phyloP scores from a whole-genome alignment of 2,329 filamentous ascomycete species.

The Chaetomiaceae sp. region DNA sequence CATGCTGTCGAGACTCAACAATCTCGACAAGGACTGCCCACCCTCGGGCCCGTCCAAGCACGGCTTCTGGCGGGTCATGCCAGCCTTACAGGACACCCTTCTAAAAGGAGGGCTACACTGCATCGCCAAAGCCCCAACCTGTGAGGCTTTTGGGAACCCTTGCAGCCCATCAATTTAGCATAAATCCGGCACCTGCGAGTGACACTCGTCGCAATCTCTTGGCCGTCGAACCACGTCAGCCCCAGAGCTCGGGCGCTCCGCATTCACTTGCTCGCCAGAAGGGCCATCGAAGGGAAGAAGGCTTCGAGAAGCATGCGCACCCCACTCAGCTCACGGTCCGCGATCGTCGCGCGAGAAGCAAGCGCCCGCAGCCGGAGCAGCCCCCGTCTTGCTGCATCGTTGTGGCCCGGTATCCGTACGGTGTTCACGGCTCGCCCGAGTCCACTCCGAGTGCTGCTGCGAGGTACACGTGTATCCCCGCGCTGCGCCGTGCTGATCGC shows the following conservation, averaged over 20 bases:
- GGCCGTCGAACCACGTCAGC: slow-evolving; percentile 18
- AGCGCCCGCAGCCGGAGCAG: not conserved
- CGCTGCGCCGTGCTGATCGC: too few relatives aligned
- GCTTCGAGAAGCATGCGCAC: slow-evolving; percentile 25
- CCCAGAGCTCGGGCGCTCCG: slow-evolving; percentile 18
- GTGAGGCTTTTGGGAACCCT: slow-evolving; percentile 18
- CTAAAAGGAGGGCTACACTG: not conserved
- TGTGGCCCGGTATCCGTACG: too few relatives aligned
- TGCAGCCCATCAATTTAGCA: slow-evolving; percentile 26
- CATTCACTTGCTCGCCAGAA: slow-evolving; percentile 12
- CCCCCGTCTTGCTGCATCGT: too few relatives aligned
- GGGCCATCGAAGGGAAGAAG: slow-evolving; percentile 11
- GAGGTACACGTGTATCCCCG: too few relatives aligned
- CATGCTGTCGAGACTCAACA: not conserved
- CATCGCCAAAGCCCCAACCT: not conserved
- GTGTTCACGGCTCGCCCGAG: too few relatives aligned
- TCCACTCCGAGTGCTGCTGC: too few relatives aligned
- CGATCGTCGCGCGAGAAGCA: slow-evolving; percentile 5
- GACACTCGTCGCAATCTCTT: slow-evolving; percentile 25
- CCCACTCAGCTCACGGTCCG: slow-evolving; percentile 6
- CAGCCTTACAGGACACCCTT: slow-evolving; percentile 7
- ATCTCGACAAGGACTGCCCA: not conserved
- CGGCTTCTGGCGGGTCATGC: not conserved
- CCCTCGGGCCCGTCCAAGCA: too few relatives aligned
- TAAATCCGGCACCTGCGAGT: slow-evolving; percentile 26